A percentile compares a stretch with the other conserved stretches of the same genome.
These are phyloP conservation scores for Zelonia costaricensis DNA, from an alignment of 208 protist genomes.

Conservation along the genomic window DNA sequence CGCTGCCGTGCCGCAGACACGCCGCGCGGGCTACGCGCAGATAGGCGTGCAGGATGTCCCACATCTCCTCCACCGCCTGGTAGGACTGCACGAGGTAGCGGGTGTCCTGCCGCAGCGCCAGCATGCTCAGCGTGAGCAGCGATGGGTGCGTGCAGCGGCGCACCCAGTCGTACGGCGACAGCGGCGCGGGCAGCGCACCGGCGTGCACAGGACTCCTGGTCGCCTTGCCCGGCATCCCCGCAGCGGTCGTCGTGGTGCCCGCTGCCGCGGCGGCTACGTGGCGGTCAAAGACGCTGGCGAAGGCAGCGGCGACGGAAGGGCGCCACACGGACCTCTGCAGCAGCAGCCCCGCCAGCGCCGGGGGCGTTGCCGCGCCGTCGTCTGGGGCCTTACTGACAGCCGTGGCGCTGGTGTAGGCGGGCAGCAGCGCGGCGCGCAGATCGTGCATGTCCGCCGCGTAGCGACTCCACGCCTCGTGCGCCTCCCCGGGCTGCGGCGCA, in stretches of 20 bases:
- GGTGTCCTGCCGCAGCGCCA: slow-evolving; percentile 20
- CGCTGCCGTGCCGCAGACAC: neutral
- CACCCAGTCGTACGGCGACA: slow-evolving; percentile 22
- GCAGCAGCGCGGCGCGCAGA: slow-evolving; percentile 15
- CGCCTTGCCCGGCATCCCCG: no score
- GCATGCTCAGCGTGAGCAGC: slow-evolving; percentile 13
- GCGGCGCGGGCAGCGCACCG: neutral
- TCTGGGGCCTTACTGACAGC: neutral
- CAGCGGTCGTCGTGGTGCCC: no score
- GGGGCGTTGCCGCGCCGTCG: neutral
- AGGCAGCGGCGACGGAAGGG: slow-evolving; percentile 9
- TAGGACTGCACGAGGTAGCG: slow-evolving; percentile 24
- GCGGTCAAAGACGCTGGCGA: slow-evolving; percentile 4
- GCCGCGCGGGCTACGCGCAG: slow-evolving; percentile 1
- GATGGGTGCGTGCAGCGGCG: neutral
- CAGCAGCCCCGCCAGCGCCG: neutral
- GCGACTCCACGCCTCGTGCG: slow-evolving; percentile 21
- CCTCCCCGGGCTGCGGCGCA: slow-evolving; percentile 8
- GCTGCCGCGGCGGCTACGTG: slow-evolving; percentile 1
- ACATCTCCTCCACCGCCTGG: slow-evolving; percentile 27
- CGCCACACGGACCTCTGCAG: slow-evolving; percentile 6
- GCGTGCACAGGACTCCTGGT: no score
- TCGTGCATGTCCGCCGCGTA: slow-evolving; percentile 7
- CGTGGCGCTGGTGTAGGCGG: no score
- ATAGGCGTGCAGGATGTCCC: slow-evolving; percentile 9